Conservation (phyloP, 1,139 yeast species). For the Wickerhamomyces sp. region DNA sequence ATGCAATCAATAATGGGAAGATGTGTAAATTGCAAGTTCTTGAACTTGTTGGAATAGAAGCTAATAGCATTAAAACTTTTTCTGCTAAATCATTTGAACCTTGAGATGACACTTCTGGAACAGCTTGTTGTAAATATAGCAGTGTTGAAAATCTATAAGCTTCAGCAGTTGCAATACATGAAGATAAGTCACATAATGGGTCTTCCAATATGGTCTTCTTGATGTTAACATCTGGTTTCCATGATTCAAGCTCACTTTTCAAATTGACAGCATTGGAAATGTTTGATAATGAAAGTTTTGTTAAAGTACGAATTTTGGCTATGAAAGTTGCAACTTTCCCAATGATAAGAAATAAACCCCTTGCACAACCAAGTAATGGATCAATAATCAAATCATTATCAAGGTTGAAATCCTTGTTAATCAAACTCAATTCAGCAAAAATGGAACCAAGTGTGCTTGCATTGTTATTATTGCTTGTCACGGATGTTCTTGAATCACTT, state of each 20-base stretch:
- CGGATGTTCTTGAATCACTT: too few relatives aligned
- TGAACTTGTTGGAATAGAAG: constrained; percentile 59
- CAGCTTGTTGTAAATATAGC: constrained; percentile 60
- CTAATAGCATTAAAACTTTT: constrained; percentile 52
- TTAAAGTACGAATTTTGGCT: constrained; percentile 39
- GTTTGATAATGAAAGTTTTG: constrained; percentile 39
- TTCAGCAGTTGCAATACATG: constrained; percentile 65
- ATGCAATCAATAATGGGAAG: constrained; percentile 57
- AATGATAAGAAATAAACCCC: constrained; percentile 55
- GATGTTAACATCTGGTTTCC: constrained; percentile 48
- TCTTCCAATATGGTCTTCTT: constrained; percentile 33
- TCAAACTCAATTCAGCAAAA: constrained; percentile 4
- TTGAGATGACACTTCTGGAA: constrained; percentile 58
- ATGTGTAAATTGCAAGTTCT: constrained; percentile 55
- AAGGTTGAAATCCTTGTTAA: constrained; percentile 21
- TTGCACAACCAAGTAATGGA: constrained; percentile 64
- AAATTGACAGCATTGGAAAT: constrained; percentile 53
- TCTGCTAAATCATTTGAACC: constrained; percentile 54
- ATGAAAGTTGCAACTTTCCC: constrained; percentile 59
- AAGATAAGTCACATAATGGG: constrained; percentile 49
- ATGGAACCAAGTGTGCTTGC: background rate
- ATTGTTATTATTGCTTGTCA: too few relatives aligned
- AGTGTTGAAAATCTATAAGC: constrained; percentile 58
- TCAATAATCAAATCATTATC: constrained; percentile 40
- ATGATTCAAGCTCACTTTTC: constrained; percentile 44